Evolutionary conservation across 2,329 filamentous ascomycete genomes (phyloP).

Genomic region (Xylariaceae sp.): DNA sequence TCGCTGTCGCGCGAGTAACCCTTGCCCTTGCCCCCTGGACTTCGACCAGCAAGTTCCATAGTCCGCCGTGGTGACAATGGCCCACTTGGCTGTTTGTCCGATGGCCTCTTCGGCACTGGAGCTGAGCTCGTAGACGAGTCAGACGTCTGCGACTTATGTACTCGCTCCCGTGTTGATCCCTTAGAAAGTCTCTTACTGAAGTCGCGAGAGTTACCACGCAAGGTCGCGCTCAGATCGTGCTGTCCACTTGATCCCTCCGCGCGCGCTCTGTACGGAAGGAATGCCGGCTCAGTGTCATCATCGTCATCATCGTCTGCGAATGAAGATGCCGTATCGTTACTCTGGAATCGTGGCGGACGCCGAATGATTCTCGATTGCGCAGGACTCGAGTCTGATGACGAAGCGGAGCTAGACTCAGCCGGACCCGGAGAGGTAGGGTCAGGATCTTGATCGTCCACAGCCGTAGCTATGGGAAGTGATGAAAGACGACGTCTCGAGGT

Average conservation of each 20-base stretch:
- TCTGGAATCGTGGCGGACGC: constrained; percentile 50
- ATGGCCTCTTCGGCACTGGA: constrained; percentile 27
- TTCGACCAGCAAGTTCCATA: constrained; percentile 53
- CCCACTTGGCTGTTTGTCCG: constrained; percentile 33
- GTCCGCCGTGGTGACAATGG: constrained; percentile 57
- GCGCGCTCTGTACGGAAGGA: constrained; percentile 41
- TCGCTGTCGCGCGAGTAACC: constrained; percentile 60
- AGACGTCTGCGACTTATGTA: constrained; percentile 51
- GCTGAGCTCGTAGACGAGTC: constrained; percentile 59
- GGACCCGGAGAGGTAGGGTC: constrained; percentile 39
- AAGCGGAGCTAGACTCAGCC: constrained; percentile 32
- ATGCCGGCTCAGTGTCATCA: constrained; percentile 54
- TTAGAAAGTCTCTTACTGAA: constrained; percentile 28
- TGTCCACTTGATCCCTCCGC: constrained; percentile 7
- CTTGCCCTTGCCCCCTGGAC: constrained; percentile 46
- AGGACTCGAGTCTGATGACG: constrained; percentile 40
- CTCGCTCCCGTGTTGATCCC: constrained; percentile 26
- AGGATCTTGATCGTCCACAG: constrained; percentile 30
- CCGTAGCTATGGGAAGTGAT: constrained; percentile 37
- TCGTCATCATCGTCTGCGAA: constrained; percentile 36
- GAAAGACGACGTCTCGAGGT: constrained; percentile 39
- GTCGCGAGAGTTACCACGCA: constrained; percentile 41
- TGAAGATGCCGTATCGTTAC: constrained; percentile 29
- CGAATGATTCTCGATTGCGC: constrained; percentile 58
- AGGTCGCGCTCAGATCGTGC: constrained; percentile 49